phyloP scores from a whole-genome alignment of 2,329 filamentous ascomycete genomes.

The Phaeosphaeriaceae sp. region DNA sequence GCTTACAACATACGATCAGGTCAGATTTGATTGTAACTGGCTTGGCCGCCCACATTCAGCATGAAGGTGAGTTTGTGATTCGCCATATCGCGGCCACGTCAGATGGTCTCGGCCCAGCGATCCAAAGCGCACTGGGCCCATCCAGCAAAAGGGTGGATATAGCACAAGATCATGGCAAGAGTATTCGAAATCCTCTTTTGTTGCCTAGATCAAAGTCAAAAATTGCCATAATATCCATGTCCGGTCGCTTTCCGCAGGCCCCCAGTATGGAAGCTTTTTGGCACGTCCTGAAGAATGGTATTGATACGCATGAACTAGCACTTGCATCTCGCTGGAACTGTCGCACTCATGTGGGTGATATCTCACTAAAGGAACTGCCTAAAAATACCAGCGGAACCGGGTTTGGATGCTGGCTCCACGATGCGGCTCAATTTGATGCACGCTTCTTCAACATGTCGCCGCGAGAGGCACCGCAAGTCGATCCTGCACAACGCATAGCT shows the following conservation, averaged over 20 bases:
- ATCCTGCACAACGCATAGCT: constrained; percentile 25
- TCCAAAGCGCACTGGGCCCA: not conserved
- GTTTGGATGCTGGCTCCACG: constrained; percentile 29
- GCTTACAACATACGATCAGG: constrained; percentile 1
- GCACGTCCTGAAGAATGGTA: constrained; percentile 4
- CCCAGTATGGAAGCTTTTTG: constrained; percentile 6
- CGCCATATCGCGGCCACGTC: not conserved
- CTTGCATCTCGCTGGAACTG: not conserved
- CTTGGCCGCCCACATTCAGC: not conserved
- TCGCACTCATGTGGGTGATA: not conserved
- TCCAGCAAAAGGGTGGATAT: not conserved
- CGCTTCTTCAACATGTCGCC: constrained; percentile 34
- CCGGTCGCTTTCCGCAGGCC: constrained; percentile 5
- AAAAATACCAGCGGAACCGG: constrained; percentile 21
- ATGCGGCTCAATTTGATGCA: constrained; percentile 26
- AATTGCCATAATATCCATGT: constrained; percentile 8
- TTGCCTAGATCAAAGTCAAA: not conserved
- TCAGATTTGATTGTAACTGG: not conserved
- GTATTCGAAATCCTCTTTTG: not conserved
- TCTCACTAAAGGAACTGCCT: not conserved
- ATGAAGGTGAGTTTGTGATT: not conserved
- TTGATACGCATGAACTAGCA: constrained; percentile 2
- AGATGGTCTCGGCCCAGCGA: not conserved
- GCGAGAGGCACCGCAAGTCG: constrained; percentile 26
- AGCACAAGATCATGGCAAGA: not conserved